A percentile compares a stretch with the other conserved stretches of the same genome.
These are phyloP conservation scores for Schoenoplectus triqueter DNA, from an alignment of 202 grass and related monocot genomes.

Conservation along the genomic window DNA sequence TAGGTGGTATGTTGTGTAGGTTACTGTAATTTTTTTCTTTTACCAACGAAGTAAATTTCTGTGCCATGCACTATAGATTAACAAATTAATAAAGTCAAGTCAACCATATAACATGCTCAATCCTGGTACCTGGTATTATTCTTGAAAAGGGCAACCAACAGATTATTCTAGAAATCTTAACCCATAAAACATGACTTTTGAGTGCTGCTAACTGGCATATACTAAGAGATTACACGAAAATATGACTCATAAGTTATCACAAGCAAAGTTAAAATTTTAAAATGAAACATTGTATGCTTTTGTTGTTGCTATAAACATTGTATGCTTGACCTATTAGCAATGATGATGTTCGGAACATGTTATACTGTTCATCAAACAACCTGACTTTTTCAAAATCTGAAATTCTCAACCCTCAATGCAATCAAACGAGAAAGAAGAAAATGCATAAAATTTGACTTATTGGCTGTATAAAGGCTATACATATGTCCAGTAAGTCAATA, in stretches of 20 bases:
- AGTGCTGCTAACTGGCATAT: too few relatives aligned
- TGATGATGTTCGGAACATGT: not conserved
- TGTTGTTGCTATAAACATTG: too few relatives aligned
- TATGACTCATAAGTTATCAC: too few relatives aligned
- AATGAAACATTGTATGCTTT: too few relatives aligned
- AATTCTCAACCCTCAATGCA: not conserved
- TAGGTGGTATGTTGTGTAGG: not conserved
- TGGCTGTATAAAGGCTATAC: not conserved
- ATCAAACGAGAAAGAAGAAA: not conserved
- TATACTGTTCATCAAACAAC: not conserved
- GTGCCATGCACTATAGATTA: not conserved
- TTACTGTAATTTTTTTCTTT: not conserved
- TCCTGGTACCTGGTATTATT: not conserved
- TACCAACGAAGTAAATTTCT: not conserved
- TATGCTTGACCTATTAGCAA: not conserved
- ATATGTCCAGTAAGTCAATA: too few relatives aligned
- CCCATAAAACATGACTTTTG: not conserved
- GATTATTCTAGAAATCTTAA: not conserved
- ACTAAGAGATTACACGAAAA: too few relatives aligned
- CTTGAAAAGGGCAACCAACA: too few relatives aligned
- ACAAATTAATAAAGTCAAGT: slow-evolving; percentile 2
- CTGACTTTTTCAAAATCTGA: not conserved
- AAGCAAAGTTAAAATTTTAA: too few relatives aligned
- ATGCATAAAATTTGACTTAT: slow-evolving; percentile 4
- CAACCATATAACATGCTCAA: not conserved